Evolutionary conservation across 2,329 filamentous ascomycete genomes (phyloP).

Genomic region (Hymenoscyphus fructigenus): DNA sequence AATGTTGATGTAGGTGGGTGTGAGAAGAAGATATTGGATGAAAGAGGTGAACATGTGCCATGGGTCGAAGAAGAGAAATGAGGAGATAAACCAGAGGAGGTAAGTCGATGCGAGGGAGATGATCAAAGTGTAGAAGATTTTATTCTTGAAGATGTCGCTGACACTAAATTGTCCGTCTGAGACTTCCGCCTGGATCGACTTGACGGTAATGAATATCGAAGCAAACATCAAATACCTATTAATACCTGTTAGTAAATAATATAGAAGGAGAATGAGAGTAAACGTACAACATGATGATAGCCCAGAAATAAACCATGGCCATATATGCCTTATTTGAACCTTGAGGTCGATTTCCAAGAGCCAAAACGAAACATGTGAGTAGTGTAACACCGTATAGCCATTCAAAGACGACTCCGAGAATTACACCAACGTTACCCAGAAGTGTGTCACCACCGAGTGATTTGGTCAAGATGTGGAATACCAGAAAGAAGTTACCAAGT

Average conservation of each 20-base stretch:
- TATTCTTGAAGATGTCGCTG: slow-evolving; percentile 76
- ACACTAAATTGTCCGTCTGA: slow-evolving; percentile 63
- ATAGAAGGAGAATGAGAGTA: neutral
- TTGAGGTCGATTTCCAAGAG: slow-evolving; percentile 90
- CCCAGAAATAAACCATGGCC: slow-evolving; percentile 99
- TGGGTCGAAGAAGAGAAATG: slow-evolving; percentile 92
- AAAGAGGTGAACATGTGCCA: slow-evolving; percentile 99
- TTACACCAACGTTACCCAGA: slow-evolving; percentile 72
- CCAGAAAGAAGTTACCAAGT: slow-evolving; percentile 98
- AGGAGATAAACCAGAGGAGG: slow-evolving; percentile 87
- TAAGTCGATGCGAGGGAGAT: slow-evolving; percentile 91
- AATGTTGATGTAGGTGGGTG: slow-evolving; percentile 96
- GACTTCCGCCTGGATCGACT: slow-evolving; percentile 74
- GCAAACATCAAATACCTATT: slow-evolving; percentile 86
- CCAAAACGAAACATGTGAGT: slow-evolving; percentile 91
- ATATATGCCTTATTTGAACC: slow-evolving; percentile 93
- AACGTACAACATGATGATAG: slow-evolving; percentile 82
- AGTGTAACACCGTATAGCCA: slow-evolving; percentile 93
- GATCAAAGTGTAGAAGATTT: slow-evolving; percentile 89
- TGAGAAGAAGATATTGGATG: slow-evolving; percentile 90
- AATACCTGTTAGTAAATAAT: neutral
- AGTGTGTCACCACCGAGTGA: slow-evolving; percentile 71
- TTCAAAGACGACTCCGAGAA: slow-evolving; percentile 87
- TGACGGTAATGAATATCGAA: slow-evolving; percentile 89
- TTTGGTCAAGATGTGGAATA: slow-evolving; percentile 93